Base-by-base conservation (phyloP, 2,329 filamentous ascomycete genomes). In the Paracamarosporium sp. region DNA sequence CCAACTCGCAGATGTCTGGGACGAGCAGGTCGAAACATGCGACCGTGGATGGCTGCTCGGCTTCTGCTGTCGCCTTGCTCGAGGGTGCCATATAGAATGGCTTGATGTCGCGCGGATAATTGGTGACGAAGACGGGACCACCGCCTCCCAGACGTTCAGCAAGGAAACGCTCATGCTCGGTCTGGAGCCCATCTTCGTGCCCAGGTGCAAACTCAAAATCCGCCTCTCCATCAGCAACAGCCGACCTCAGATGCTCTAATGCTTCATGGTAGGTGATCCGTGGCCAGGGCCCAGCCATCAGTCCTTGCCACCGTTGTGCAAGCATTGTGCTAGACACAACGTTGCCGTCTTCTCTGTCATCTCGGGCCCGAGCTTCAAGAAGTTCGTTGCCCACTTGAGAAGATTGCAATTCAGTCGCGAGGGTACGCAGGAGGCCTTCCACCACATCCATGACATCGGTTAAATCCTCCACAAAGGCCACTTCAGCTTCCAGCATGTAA, bases 401-500 rank as follows among this genome's bases (percentile, higher is more conserved):
- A 5, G 78, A 69, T 62, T 81, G 78, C 17, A 88, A 69, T 17
- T 80, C 78, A 6, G 76, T 77, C 4, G 84, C 83, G 50, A 87
- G 70, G 58, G 81, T 80, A 40, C 86, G 86, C 50, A 97, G 81
- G 84, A 97, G 88, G 53, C 88, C 82, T 75, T 98, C 92, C 2
- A 92, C 85, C n/a, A 94, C 76, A 55, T 88, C 82, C 85, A 96
- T 95, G 66, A 99, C 82, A 25, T 85, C 80, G 28, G 84, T 80
- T 63, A 97, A 82, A 62, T 87, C 80, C 45, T 90, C 83, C 40
- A 89, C 85, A 74, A 97, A 97, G 69, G 88, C 89, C 73, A 93
- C 82, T 76, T 99, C 95, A 15, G 89, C 93, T 78, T 99, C 95
- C 2, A 99, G 85, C 95, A 99, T 98, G 79, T 98, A 98, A 71